Percentiles rank a stretch among this genome's conserved stretches.
These are phyloP conservation scores for Streptanthus diversifolius DNA, from an alignment of 345 rosid genomes.

Conservation along the genomic window DNA sequence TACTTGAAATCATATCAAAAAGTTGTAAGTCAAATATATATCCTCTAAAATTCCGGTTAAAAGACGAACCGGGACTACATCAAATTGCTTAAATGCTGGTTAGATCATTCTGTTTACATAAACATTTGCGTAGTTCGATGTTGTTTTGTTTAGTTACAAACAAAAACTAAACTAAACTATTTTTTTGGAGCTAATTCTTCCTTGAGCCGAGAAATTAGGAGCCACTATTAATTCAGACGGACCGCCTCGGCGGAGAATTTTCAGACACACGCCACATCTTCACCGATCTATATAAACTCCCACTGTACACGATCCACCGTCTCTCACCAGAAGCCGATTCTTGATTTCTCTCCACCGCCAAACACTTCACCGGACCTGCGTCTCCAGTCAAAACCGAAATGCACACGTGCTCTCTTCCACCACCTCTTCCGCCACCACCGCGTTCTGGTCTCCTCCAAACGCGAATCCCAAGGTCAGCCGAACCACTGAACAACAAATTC, in stretches of 20 bases:
- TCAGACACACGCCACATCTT: slow-evolving; percentile 88
- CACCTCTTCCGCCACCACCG: background rate
- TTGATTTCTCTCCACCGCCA: slow-evolving; percentile 64
- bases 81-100: too few species aligned
- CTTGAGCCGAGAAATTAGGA: slow-evolving; percentile 46
- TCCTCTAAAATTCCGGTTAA: too few species aligned
- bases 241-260: slow-evolving; percentile 38
- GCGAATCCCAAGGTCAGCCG: slow-evolving; percentile 77
- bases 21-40: too few species aligned
- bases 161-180: background rate
- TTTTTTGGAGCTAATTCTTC: slow-evolving; percentile 35
- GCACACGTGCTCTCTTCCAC: slow-evolving; percentile 44
- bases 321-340: slow-evolving; percentile 43
- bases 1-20: too few species aligned
- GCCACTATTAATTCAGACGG: slow-evolving; percentile 16
- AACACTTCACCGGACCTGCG: slow-evolving; percentile 82
- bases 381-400: slow-evolving; percentile 69
- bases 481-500: slow-evolving; percentile 70
- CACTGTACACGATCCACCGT: slow-evolving; percentile 84
- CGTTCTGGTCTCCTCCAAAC: slow-evolving; percentile 65
- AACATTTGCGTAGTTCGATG: background rate
- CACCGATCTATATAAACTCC: slow-evolving; percentile 86
- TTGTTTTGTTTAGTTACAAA: background rate
- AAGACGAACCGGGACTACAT: too few species aligned
- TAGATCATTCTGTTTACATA: background rate